Evolutionary conservation across 805 yeast species (phyloP).

Genomic region (Candida tallmaniae): DNA sequence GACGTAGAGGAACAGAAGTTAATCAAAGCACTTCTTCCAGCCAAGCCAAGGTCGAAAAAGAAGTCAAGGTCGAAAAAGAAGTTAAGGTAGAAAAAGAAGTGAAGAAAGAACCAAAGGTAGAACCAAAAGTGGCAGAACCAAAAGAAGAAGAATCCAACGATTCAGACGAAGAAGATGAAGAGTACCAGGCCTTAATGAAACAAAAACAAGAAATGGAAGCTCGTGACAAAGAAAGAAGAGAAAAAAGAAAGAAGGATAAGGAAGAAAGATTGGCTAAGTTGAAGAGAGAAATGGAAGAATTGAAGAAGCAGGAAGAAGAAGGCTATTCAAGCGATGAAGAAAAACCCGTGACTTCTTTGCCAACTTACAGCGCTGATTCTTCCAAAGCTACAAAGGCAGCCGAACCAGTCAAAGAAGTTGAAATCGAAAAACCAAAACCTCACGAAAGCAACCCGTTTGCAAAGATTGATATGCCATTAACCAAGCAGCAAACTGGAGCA

Average conservation of each 20-base stretch:
- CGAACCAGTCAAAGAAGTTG: conserved; percentile 3
- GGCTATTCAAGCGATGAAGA: conserved; percentile 12
- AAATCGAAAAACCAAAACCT: conserved; percentile 9
- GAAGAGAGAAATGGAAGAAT: conserved; percentile 55
- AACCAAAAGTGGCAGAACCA: conserved; percentile 6
- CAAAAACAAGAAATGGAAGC: conserved; percentile 43
- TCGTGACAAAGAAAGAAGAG: conserved; percentile 37
- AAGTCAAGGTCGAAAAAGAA: neutral
- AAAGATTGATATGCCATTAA: conserved; percentile 16
- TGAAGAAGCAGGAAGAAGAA: conserved; percentile 34
- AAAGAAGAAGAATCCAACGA: conserved; percentile 13
- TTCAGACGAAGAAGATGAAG: conserved; percentile 41
- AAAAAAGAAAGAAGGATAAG: conserved; percentile 52
- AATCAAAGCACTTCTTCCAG: conserved; percentile 1
- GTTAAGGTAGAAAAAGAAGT: conserved; percentile 1
- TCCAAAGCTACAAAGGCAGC: conserved; percentile 1
- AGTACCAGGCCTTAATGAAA: conserved; percentile 45
- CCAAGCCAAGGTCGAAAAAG: neutral
- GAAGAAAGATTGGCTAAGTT: conserved; percentile 57
- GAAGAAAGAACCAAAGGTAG: neutral
- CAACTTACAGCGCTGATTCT: conserved; percentile 16
- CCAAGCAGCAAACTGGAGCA: conserved; percentile 5
- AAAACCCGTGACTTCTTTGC: conserved; percentile 8
- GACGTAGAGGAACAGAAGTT: conserved; percentile 22
- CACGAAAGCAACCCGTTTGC: conserved; percentile 51